A percentile compares a stretch with the other conserved stretches of the same genome.
These are phyloP conservation scores for Solanum etuberosum DNA, from an alignment of 257 asterid genomes.

Conservation along the genomic window DNA sequence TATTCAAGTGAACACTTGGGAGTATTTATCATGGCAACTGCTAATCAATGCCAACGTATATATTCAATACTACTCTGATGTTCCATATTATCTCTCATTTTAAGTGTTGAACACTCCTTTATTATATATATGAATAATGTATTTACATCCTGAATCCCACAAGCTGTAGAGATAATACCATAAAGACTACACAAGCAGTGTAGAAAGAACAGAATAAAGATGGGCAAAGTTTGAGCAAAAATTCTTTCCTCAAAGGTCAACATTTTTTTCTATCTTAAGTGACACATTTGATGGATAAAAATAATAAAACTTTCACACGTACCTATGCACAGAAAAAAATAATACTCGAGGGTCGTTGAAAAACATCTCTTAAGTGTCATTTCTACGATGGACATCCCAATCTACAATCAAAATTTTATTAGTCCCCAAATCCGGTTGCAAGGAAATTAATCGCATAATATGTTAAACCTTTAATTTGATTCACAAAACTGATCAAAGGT, in stretches of 20 bases:
- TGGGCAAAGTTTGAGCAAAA: not conserved
- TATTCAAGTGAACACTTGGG: no score
- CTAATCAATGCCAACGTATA: no score
- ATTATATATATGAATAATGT: not conserved
- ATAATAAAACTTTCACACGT: not conserved
- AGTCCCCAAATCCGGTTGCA: no score
- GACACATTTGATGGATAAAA: not conserved
- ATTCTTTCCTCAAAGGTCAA: not conserved
- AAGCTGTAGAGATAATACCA: not conserved
- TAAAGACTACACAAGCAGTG: not conserved
- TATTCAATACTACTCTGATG: no score
- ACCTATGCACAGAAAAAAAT: conserved; percentile 93
- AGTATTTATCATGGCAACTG: no score
- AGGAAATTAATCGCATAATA: no score
- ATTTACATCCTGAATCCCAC: not conserved
- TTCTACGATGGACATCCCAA: conserved; percentile 98
- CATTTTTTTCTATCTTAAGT: not conserved
- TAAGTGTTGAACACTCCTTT: no score
- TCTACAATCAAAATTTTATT: conserved; percentile 78
- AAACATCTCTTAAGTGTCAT: conserved; percentile 87
- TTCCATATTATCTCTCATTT: no score
- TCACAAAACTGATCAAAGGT: no score
- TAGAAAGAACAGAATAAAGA: not conserved
- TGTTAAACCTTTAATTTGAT: no score
- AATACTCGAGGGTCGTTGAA: conserved; percentile 78